Percentiles rank a stretch among this genome's conserved stretches.
Evolutionary conservation across 1,284 basidiomycete species (phyloP).

Genomic region (Porodaedalea pini): DNA sequence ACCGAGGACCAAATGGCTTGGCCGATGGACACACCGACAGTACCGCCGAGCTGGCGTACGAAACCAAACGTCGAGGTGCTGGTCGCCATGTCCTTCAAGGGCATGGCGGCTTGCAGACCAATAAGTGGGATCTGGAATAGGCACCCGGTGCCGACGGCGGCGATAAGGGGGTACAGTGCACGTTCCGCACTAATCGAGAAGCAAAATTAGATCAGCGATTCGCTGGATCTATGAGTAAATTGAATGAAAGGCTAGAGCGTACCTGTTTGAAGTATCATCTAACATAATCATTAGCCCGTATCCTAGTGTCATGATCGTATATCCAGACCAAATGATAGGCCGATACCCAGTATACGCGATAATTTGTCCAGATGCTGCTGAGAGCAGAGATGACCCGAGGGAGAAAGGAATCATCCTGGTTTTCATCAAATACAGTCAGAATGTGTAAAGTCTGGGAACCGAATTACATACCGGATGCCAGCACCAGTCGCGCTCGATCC

Average conservation of each 20-base stretch:
- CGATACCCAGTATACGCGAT: conserved; percentile 64
- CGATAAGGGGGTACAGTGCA: conserved; percentile 57
- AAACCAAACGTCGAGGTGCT: conserved; percentile 71
- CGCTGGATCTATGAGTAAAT: conserved; percentile 42
- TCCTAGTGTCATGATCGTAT: conserved; percentile 53
- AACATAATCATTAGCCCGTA: conserved; percentile 63
- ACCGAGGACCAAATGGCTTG: conserved; percentile 67
- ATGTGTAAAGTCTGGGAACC: background rate
- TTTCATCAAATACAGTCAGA: background rate
- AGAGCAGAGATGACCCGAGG: conserved; percentile 54
- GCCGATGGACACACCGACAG: conserved; percentile 70
- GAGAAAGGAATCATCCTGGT: conserved; percentile 74
- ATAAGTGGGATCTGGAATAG: conserved; percentile 69
- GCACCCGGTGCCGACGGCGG: conserved; percentile 57
- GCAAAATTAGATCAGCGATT: background rate
- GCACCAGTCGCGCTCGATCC: conserved; percentile 73
- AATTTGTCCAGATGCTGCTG: conserved; percentile 56
- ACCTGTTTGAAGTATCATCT: conserved; percentile 34
- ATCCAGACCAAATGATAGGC: conserved; percentile 57
- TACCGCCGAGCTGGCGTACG: conserved; percentile 72
- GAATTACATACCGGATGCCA: conserved; percentile 57
- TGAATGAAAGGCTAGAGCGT: conserved; percentile 35
- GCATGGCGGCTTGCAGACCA: conserved; percentile 77
- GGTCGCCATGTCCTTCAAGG: conserved; percentile 77
- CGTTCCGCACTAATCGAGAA: conserved; percentile 46